Evolutionary conservation across 2,329 filamentous ascomycete species (phyloP).

Genomic region (Fusarium sarcochroum): DNA sequence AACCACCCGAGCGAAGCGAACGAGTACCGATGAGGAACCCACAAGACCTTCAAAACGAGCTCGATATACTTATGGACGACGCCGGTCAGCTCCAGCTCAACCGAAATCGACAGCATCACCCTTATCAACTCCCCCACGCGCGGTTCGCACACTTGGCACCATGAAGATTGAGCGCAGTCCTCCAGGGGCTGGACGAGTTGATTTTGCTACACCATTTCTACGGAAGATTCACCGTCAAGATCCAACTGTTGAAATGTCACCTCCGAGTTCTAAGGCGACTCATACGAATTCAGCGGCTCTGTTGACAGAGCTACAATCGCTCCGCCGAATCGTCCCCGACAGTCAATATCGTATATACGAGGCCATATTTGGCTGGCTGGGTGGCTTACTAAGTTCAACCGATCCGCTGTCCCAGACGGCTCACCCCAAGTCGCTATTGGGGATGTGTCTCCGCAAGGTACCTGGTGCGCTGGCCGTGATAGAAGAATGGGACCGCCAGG

Average conservation of each 20-base stretch:
- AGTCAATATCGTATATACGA: slow-evolving; percentile 52
- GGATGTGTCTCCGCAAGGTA: slow-evolving; percentile 55
- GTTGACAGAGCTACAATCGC: slow-evolving; percentile 39
- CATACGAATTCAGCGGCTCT: slow-evolving; percentile 28
- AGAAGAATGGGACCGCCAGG: slow-evolving; percentile 52
- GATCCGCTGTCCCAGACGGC: slow-evolving; percentile 33
- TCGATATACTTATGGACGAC: slow-evolving; percentile 51
- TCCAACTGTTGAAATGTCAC: slow-evolving; percentile 14
- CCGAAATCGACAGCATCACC: slow-evolving; percentile 6
- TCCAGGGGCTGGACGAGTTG: slow-evolving; percentile 44
- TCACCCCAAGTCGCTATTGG: slow-evolving; percentile 53
- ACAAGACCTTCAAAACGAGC: slow-evolving; percentile 45
- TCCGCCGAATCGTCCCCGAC: slow-evolving; percentile 44
- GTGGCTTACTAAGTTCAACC: slow-evolving; percentile 50
- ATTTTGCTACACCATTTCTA: slow-evolving; percentile 50
- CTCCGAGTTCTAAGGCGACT: background rate
- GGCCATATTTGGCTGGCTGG: slow-evolving; percentile 52
- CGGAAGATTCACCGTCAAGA: slow-evolving; percentile 47
- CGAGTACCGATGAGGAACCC: slow-evolving; percentile 6
- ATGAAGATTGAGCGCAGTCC: slow-evolving; percentile 50
- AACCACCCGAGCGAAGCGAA: slow-evolving; percentile 42
- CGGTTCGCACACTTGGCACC: slow-evolving; percentile 48
- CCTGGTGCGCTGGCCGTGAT: slow-evolving; percentile 52
- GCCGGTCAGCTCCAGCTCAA: slow-evolving; percentile 16
- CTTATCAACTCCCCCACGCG: slow-evolving; percentile 46